Conservation (phyloP, 352 stramenopile species). For the Globisporangium abappressorium region DNA sequence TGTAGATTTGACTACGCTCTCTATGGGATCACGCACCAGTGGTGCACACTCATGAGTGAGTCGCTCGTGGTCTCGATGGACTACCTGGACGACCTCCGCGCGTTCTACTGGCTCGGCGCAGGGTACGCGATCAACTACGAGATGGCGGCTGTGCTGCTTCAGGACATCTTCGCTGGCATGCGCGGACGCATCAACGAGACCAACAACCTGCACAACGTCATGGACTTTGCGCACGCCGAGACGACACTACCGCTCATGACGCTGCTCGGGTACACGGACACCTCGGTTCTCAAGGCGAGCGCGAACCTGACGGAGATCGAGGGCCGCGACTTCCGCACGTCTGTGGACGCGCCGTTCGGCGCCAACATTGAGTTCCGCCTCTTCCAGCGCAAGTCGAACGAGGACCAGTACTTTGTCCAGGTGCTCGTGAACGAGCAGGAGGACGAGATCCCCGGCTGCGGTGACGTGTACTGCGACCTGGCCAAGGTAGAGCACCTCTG, state of each 20-base stretch:
- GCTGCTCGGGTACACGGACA: conserved; percentile 52
- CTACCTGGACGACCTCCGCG: conserved; percentile 64
- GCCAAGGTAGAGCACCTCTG: conserved; percentile 20
- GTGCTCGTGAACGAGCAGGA: conserved; percentile 45
- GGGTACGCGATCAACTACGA: conserved; percentile 74
- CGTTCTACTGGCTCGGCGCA: conserved; percentile 59
- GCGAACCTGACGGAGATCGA: conserved; percentile 38
- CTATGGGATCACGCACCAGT: conserved; percentile 45
- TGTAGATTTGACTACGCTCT: conserved; percentile 66
- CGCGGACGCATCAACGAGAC: conserved; percentile 36
- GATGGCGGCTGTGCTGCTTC: conserved; percentile 61
- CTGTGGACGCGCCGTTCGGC: conserved; percentile 55
- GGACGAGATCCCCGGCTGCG: conserved; percentile 19
- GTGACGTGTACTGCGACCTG: conserved; percentile 24
- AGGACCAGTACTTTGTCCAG: conserved; percentile 43
- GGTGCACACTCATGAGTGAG: conserved; percentile 55
- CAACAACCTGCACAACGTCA: conserved; percentile 35
- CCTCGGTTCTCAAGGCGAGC: conserved; percentile 30
- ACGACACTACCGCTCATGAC: conserved; percentile 69
- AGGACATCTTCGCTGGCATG: conserved; percentile 52
- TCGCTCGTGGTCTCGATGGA: conserved; percentile 47
- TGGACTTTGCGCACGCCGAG: conserved; percentile 74
- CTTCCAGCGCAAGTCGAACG: conserved; percentile 35
- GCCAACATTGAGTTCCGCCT: conserved; percentile 76
- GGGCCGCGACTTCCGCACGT: conserved; percentile 50